Conservation (phyloP, 106 monocot genomes). For the Dioscorea dumetorum region DNA sequence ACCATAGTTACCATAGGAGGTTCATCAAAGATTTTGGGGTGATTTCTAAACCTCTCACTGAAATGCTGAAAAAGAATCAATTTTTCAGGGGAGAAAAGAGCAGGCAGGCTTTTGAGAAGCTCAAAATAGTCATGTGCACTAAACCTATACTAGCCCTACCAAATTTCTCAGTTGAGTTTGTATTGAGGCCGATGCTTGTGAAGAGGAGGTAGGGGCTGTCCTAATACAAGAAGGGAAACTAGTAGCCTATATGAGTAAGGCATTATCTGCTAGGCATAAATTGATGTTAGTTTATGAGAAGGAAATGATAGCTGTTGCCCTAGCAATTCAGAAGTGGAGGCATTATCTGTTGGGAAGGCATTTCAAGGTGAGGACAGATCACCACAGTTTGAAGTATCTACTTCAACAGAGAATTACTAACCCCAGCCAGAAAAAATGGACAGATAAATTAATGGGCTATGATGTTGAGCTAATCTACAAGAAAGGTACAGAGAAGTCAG, state of each 20-base stretch:
- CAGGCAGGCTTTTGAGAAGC: background rate
- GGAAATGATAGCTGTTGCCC: conserved; percentile 4
- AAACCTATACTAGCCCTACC: background rate
- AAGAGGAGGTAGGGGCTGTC: background rate
- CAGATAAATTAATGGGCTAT: conserved; percentile 6
- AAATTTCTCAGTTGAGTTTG: background rate
- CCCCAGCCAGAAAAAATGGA: conserved; percentile 6
- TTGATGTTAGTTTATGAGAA: conserved; percentile 7
- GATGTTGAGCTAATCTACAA: conserved; percentile 1
- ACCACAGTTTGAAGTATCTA: conserved; percentile 2
- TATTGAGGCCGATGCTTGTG: background rate
- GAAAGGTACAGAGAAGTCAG: background rate
- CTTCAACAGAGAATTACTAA: background rate
- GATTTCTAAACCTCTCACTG: too few relatives aligned
- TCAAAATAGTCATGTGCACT: background rate
- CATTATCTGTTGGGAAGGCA: conserved; percentile 8
- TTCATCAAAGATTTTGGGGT: background rate
- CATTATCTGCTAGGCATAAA: background rate
- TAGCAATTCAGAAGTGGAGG: conserved; percentile 7
- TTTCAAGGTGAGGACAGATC: conserved; percentile 2
- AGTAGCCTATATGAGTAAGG: background rate
- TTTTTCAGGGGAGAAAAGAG: background rate
- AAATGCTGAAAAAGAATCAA: too few relatives aligned
- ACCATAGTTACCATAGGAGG: background rate
- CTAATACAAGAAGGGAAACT: background rate